Evolutionary conservation across 2,329 filamentous ascomycete species (phyloP), one percentile per base, ranked within the genome.

Genomic region (Colletotrichum sp.): DNA sequence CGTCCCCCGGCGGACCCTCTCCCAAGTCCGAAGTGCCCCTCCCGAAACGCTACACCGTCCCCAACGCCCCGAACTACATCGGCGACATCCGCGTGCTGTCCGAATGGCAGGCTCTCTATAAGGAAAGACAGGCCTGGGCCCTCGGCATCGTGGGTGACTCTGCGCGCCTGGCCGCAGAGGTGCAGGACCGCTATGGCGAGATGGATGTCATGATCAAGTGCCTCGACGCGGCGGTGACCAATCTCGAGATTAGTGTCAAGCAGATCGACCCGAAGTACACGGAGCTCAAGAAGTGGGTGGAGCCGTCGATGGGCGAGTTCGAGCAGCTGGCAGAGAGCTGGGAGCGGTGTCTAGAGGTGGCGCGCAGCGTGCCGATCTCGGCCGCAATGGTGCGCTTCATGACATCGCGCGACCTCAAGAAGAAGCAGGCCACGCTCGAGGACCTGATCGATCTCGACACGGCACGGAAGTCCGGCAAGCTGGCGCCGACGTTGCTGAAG

Each of bases 21-120:
- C 83, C 88, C 70, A 83, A 88, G 76, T 85, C 86, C 80, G 89
- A 92, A 72, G 80, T 88, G 76, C 87, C 90, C 62, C 81, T 88
- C 39, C 91, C 90, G 44, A 88, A 87, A 75, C 89, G 86, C 79
- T 94, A 85, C 88, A 87, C 89, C 70, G 85, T 91, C 59, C 91
- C 93, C 77, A 88, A 89, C 73, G 92, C 95, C 34, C 97, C 97
- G n/a, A 96, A 98, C 84, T 94, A 92, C 57, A 94, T 98, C 79
- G 89, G 93, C 59, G 93, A 96, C 81, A 93, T 95, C 77, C 95
- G 94, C 76, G 93, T 96, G 77, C 89, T 98, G 71, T 90, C 93
- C 81, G 93, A 96, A 91, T 99, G 97, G 96, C 95, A 95, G 83
- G 92, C 93, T 60, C 89, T 99, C 26, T 98, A 97, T 88, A 94